phyloP scores from a whole-genome alignment of 257 asterid species.

The Knoxia roxburghii region DNA sequence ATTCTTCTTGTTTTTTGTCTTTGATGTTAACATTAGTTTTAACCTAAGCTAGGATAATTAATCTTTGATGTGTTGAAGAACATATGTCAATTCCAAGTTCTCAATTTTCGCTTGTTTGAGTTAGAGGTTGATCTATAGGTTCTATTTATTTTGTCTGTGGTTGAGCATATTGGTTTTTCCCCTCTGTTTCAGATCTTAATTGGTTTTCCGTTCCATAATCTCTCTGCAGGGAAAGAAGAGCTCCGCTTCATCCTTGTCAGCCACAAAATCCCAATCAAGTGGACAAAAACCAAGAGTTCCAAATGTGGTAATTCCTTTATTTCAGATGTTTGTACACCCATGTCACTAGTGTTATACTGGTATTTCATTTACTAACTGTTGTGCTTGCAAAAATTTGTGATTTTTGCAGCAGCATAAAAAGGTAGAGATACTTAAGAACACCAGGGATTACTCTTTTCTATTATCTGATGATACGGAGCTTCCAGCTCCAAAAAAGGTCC shows the following conservation, averaged over 20 bases:
- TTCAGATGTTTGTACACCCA: neutral
- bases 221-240: slow-evolving; percentile 50
- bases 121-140: neutral
- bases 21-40: neutral
- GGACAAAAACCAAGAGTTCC: slow-evolving; percentile 34
- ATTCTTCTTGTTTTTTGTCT: neutral
- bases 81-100: neutral
- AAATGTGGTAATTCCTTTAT: slow-evolving; percentile 46
- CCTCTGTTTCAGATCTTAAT: neutral
- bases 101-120: neutral
- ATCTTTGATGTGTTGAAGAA: neutral
- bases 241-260: slow-evolving; percentile 34
- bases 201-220: neutral
- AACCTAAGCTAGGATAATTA: neutral
- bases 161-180: no score
- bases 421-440: slow-evolving; percentile 61
- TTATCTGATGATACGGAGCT: slow-evolving; percentile 72
- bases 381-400: slow-evolving; percentile 9
- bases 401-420: slow-evolving; percentile 55
- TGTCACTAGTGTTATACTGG: neutral
- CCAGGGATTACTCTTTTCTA: slow-evolving; percentile 90
- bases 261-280: slow-evolving; percentile 37
- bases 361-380: no score
- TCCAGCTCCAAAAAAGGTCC: slow-evolving; percentile 50
- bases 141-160: neutral